Evolutionary conservation across 495 filamentous ascomycete species (phyloP), one percentile per base, ranked within the genome.

Genomic region (Podospora sp.): DNA sequence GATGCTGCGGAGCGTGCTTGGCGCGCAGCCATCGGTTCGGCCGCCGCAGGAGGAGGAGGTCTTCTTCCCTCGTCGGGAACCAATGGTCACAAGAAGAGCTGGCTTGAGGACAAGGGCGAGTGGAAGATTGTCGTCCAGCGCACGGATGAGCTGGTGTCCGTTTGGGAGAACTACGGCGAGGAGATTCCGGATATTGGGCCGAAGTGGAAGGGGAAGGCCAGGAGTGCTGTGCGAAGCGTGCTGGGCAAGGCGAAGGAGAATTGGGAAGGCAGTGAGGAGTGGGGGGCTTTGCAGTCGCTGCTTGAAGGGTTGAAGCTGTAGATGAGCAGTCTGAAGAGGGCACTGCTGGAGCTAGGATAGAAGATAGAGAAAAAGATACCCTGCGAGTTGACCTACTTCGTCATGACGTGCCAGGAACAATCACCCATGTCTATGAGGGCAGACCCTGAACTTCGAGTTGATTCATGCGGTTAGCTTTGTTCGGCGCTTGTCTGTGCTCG

Each of bases 1-100:
- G 90, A 90, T 25, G 91, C 91, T 0, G 86, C 94, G 1, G 95
- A 98, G 81, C 93, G 91, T 74, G 92, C 91, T 1, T 98, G 93
- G 93, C 85, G 95, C 0, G 87, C 90, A 2, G 83, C 85, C 0
- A 75, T 86, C 35, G 85, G 83, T 53, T 76, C 77, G 0, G 75
- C 72, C 12, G 73, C 74, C 5, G 73, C 67, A n/a, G 65, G 66
- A 7, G 71, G 68, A n/a, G 65, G 66, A 7, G 71, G 68, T 1
- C 52, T 71, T 20, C 1, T 60, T 11, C 33, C 55, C 18, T 27
- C 75, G 0, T 71, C 70, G 0, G 61, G 74, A 0, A 73, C 65
- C 0, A 65, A 62, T 53, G 59, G 8, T 0, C 76, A 77, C n/a
- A 74, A 67, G 51, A 76, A 68, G 60, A 79, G 70, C 49, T 86